Percentiles rank a stretch among this genome's conserved stretches.
Evolutionary conservation across 2,329 filamentous ascomycete species (phyloP).

Genomic region (Apiospora aurea): DNA sequence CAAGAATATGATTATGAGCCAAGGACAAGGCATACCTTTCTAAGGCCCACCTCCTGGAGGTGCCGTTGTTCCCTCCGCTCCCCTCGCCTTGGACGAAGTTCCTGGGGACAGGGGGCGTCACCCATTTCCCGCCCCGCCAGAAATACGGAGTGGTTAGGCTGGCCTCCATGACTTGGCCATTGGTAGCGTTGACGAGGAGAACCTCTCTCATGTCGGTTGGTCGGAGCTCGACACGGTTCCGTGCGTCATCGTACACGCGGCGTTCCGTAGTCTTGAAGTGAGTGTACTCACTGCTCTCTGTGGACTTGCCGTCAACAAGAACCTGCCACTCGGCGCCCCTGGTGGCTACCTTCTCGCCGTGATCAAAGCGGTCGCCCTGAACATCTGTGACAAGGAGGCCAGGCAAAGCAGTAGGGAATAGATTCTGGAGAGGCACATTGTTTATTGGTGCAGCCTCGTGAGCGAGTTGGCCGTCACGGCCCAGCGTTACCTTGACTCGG

Average conservation of each 20-base stretch:
- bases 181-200: constrained; percentile 69
- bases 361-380: constrained; percentile 31
- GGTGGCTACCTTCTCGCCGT: constrained; percentile 29
- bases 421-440: constrained; percentile 43
- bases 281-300: constrained; percentile 68
- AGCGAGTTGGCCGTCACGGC: constrained; percentile 53
- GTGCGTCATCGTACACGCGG: constrained; percentile 73
- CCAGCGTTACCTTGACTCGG: constrained; percentile 64
- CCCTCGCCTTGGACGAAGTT: constrained; percentile 47
- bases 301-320: constrained; percentile 51
- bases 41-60: constrained; percentile 84
- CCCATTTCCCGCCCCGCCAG: constrained; percentile 75
- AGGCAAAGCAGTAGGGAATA: constrained; percentile 65
- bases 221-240: constrained; percentile 64
- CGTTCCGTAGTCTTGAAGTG: constrained; percentile 86
- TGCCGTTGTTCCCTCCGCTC: constrained; percentile 83
- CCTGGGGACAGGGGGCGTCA: constrained; percentile 73
- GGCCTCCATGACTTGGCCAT: constrained; percentile 81
- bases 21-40: constrained; percentile 56
- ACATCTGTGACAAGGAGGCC: constrained; percentile 44
- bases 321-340: constrained; percentile 50
- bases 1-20: background rate
- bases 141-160: constrained; percentile 86
- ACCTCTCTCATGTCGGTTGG: constrained; percentile 70
- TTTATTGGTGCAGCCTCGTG: constrained; percentile 46